Evolutionary conservation across 257 asterid genomes (phyloP), one percentile per base, ranked within the genome.

Genomic region (Primulina tabacum): DNA sequence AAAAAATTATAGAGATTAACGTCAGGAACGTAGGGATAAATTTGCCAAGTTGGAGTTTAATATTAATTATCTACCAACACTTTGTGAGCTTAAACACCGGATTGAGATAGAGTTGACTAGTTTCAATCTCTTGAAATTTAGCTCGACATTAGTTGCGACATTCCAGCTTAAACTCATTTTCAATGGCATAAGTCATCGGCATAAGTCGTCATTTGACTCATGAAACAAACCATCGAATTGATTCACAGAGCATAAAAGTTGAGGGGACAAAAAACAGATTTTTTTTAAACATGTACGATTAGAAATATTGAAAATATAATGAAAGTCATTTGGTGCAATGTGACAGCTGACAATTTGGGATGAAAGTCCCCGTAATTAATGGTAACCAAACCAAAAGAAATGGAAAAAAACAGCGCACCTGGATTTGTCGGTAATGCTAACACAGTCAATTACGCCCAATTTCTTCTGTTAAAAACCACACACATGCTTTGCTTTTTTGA

Each of bases 371-470:
- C 47, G 53, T 14, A 57, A 58, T 47, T 34, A 63, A 40, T 56
- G 60, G 73, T 63, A 69, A 69, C 72, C 62, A 63, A 62, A 20
- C 73, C 32, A 64, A 69, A 11, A 14, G 24, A 33, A n/a, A 64
- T 2, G 35, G 35, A 21, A 1, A 59, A 65, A 60, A 34, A 47
- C 33, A 78, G 10, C 32, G 74, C 67, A 60, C 79, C 64, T 62
- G 56, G 69, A 68, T 58, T 57, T 77, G 52, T 60, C 35, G 70
- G 5, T 18, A 50, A 16, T n/a, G 58, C 18, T 20, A n/a, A 74
- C n/a, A 14, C 40, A 70, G 71, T 60, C 79, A 60, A 52, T 65
- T 43, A 3, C 64, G 33, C 53, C 55, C 66, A 35, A 62, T 55
- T 43, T 62, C 59, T 24, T 62, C 50, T 37, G 26, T 30, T 32